These are phyloP conservation scores for Bryum argenteum DNA, from an alignment of 225 moss, liverwort and hornwort genomes.

Conservation along the genomic window DNA sequence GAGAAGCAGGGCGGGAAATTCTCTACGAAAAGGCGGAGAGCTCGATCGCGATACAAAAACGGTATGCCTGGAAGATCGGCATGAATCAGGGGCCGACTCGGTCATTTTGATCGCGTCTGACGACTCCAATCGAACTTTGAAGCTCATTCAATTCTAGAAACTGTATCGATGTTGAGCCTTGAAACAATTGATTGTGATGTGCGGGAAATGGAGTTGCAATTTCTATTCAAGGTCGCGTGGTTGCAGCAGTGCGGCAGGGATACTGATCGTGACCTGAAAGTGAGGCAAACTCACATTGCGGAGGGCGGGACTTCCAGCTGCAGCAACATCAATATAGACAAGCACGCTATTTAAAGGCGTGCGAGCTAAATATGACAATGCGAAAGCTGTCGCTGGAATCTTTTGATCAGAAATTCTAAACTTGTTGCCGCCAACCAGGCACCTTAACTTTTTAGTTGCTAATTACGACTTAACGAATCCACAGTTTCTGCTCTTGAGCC, in stretches of 20 bases:
- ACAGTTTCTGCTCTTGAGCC: neutral
- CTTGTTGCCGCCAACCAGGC: neutral
- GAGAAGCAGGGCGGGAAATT: too few species aligned
- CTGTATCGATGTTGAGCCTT: neutral
- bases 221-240: too few species aligned
- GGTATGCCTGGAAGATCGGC: too few species aligned
- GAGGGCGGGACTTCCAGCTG: neutral
- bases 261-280: neutral
- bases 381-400: constrained; percentile 1
- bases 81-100: too few species aligned
- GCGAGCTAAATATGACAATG: constrained; percentile 8
- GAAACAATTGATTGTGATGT: too few species aligned
- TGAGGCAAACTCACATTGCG: neutral
- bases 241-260: neutral
- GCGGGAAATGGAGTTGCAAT: too few species aligned
- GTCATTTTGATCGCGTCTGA: too few species aligned
- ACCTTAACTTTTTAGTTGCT: neutral
- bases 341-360: neutral
- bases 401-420: neutral
- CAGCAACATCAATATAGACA: neutral
- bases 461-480: too few species aligned
- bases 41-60: too few species aligned
- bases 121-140: neutral
- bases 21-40: too few species aligned
- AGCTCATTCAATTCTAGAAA: neutral